Conservation (phyloP, 441 rosid species). For the Pelargonium hybrid region DNA sequence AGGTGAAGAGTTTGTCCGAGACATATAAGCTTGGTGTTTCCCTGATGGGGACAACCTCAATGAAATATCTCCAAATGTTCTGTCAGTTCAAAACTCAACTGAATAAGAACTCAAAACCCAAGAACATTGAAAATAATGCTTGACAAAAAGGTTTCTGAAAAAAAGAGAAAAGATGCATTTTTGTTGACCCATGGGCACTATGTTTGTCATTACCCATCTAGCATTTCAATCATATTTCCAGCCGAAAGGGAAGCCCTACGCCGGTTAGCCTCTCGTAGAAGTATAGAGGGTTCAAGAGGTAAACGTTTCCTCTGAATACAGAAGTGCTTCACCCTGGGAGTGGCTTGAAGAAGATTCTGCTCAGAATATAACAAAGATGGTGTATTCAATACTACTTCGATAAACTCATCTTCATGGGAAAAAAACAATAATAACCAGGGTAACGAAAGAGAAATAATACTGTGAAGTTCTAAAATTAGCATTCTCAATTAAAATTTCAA, state of each 20-base stretch:
- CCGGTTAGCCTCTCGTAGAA: slow-evolving; percentile 91
- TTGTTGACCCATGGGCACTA: neutral
- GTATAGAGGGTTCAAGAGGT: slow-evolving; percentile 94
- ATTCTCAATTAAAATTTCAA: neutral
- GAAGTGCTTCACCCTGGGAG: slow-evolving; percentile 65
- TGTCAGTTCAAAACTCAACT: slow-evolving; percentile 37
- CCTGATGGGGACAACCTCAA: slow-evolving; percentile 38
- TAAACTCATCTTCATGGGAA: neutral
- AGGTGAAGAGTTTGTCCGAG: slow-evolving; percentile 74
- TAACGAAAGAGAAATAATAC: neutral
- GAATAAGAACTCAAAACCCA: slow-evolving; percentile 17
- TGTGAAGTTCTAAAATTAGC: neutral
- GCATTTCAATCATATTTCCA: slow-evolving; percentile 72
- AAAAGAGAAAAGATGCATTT: neutral
- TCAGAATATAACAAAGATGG: slow-evolving; percentile 7
- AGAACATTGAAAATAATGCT: slow-evolving; percentile 1
- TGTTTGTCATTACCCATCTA: slow-evolving; percentile 55
- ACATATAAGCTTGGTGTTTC: slow-evolving; percentile 44
- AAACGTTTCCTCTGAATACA: slow-evolving; percentile 75
- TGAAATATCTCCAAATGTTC: slow-evolving; percentile 61
- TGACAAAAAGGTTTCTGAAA: neutral
- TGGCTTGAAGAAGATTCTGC: slow-evolving; percentile 73
- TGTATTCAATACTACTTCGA: neutral
- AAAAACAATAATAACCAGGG: neutral
- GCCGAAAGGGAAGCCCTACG: slow-evolving; percentile 97